Percentiles rank a stretch among this genome's conserved stretches.
Evolutionary conservation across 257 asterid genomes (phyloP).

Genomic region (Nicotiana undulata): DNA sequence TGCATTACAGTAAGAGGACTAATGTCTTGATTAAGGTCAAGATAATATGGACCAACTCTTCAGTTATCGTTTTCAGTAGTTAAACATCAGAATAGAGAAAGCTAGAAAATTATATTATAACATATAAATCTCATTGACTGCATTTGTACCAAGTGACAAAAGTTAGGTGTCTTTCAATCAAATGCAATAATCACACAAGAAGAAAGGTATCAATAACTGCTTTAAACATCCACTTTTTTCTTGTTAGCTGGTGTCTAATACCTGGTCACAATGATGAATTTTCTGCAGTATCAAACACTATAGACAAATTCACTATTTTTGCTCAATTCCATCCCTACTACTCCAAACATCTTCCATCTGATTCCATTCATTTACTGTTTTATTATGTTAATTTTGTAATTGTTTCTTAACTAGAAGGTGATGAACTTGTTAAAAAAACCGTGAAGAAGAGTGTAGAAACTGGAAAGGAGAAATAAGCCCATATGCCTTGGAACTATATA

Average conservation of each 20-base stretch:
- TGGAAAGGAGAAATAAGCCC: too few relatives aligned
- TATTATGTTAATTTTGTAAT: too few relatives aligned
- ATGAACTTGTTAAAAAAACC: too few relatives aligned
- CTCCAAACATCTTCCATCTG: background rate
- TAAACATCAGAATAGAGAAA: background rate
- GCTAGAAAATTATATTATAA: background rate
- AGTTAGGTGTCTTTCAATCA: background rate
- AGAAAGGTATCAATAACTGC: background rate
- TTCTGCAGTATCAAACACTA: background rate
- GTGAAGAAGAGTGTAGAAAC: too few relatives aligned
- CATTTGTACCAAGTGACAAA: background rate
- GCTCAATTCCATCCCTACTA: background rate
- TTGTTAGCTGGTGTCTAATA: background rate
- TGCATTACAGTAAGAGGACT: background rate
- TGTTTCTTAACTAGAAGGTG: too few relatives aligned
- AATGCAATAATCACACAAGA: background rate
- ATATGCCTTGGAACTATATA: too few relatives aligned
- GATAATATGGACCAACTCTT: background rate
- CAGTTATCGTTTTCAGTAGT: background rate
- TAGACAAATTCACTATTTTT: background rate
- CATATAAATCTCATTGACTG: background rate
- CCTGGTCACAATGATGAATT: background rate
- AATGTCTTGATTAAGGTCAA: background rate
- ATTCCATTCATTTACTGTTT: too few relatives aligned
- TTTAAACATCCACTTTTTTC: background rate